Evolutionary conservation across 305 asterid species (phyloP).

Genomic region (Fraxinus albicans): DNA sequence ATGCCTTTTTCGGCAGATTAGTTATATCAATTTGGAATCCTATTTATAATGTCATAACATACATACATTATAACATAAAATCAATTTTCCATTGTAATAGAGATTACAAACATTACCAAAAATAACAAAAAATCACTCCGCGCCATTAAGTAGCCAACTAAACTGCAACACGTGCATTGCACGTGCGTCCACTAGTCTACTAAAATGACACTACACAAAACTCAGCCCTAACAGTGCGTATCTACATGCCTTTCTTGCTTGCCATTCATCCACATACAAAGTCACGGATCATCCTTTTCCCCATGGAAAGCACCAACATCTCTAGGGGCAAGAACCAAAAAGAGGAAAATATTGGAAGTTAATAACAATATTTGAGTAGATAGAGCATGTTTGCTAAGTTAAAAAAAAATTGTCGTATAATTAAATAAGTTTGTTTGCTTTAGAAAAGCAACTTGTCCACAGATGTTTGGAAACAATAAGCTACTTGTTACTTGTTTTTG

Average conservation of each 20-base stretch:
- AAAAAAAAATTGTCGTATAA: background rate
- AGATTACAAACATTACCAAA: too few species aligned
- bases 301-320: conserved; percentile 79
- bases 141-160: too few species aligned
- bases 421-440: background rate
- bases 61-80: too few species aligned
- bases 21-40: too few species aligned
- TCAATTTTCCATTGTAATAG: too few species aligned
- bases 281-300: conserved; percentile 37
- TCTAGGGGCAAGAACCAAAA: conserved; percentile 31
- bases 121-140: too few species aligned
- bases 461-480: background rate
- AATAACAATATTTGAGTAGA: background rate
- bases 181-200: background rate
- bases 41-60: too few species aligned
- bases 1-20: too few species aligned
- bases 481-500: background rate
- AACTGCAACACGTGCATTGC: too few species aligned
- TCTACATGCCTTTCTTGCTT: background rate
- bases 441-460: background rate
- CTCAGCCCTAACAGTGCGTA: background rate
- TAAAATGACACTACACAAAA: background rate
- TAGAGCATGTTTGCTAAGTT: background rate
- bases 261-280: background rate
- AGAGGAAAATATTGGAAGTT: background rate